phyloP scores from a whole-genome alignment of 768 basidiomycete species.

The Piloderma croceum region DNA sequence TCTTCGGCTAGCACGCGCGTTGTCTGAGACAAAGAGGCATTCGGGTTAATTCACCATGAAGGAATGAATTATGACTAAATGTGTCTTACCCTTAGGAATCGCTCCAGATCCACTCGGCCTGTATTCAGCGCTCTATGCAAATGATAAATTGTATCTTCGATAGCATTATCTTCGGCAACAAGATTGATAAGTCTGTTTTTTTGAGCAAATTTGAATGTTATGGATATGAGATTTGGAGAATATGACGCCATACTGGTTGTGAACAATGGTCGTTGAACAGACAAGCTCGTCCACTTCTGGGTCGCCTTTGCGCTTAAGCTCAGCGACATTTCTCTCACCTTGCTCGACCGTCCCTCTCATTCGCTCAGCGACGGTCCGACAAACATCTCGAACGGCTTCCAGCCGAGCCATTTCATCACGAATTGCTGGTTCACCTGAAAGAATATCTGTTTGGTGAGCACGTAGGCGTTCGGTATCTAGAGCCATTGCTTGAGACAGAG shows the following conservation, averaged over 20 bases:
- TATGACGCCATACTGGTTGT: conserved; percentile 77
- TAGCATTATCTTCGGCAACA: conserved; percentile 98
- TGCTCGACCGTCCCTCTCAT: conserved; percentile 56
- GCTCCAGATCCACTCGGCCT: conserved; percentile 88
- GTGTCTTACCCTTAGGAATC: conserved; percentile 76
- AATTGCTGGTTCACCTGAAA: conserved; percentile 88
- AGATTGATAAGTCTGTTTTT: conserved; percentile 77
- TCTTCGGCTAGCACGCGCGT: conserved; percentile 88
- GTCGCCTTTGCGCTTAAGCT: conserved; percentile 78
- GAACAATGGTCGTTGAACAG: conserved; percentile 91
- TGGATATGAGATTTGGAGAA: conserved; percentile 3
- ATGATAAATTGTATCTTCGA: conserved; percentile 98
- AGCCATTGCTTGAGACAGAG: conserved; percentile 58
- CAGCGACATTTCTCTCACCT: conserved; percentile 69
- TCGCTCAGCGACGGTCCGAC: conserved; percentile 68
- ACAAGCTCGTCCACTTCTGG: conserved; percentile 95
- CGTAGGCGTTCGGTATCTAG: conserved; percentile 71
- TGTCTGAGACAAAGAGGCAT: conserved; percentile 41
- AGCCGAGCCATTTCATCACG: conserved; percentile 94
- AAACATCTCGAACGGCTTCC: conserved; percentile 90
- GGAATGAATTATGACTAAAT: conserved; percentile 10
- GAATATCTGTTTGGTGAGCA: conserved; percentile 77
- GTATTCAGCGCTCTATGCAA: conserved; percentile 88
- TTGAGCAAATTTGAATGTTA: conserved; percentile 5
- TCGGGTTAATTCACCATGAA: too few species aligned